Base-by-base conservation (phyloP, 2,329 filamentous ascomycete species). In the Ceratocystis harringtonii region DNA sequence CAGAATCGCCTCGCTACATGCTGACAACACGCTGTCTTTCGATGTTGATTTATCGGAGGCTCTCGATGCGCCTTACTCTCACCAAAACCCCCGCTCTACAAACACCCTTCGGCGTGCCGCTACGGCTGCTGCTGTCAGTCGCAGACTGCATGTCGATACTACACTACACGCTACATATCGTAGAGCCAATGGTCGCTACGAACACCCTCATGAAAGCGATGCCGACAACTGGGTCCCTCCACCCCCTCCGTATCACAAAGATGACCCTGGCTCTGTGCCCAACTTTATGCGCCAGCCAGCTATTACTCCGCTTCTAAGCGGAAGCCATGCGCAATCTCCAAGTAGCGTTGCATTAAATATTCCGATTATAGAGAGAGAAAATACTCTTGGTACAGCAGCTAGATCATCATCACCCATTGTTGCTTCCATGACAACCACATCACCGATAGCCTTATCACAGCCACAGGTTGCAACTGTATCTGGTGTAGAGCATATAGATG, bases 171-270 rank as follows among this genome's bases (percentile, higher is more conserved):
- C 85, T 58, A 76, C 85, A 69, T 88, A 87, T 71, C 82, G 85
- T 57, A 81, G 86, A 58, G 86, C 87, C 15, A 86, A 89, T 73
- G 85, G 86, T 5, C 80, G 85, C 52, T 79, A 82, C 52, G 87
- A 92, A 70, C 81, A 90, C 70, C 89, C 89, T 3, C 89, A 94
- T 73, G 89, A 94, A 74, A 92, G 89, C 69, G 89, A 94, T 72
- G 89, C 89, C 3, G 90, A 94, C 71, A 90, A 92, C 70, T 95
- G 90, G 90, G 87, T 91, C 3, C 88, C 89, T 4, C 90, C 90
- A 4, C 90, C 90, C 7, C 90, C 90, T 2, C 89, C 89, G 0
- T 95, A 95, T 70, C 83, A 85, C 50, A 82, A 83, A 65, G 84
- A 88, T 0, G 81, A 84, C 61, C 81, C 82, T 0, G 78, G 77